A percentile compares a stretch with the other conserved stretches of the same genome.
Conservation (phyloP, 306 rosid species). For the Gynostemma pentaphyllum region DNA sequence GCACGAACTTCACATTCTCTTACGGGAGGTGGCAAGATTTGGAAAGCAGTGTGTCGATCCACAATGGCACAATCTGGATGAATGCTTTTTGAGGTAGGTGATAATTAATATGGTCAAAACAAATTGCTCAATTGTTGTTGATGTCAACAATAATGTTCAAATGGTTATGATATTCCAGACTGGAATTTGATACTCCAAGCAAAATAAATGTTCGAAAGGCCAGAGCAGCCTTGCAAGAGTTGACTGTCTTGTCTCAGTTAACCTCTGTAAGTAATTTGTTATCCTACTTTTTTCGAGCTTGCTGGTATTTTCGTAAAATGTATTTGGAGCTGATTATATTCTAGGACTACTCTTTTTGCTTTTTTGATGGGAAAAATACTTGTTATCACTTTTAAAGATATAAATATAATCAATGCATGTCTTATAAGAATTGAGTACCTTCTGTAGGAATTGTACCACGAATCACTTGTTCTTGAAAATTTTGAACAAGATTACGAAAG, state of each 20-base stretch:
- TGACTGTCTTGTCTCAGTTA: slow-evolving; percentile 46
- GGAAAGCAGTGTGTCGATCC: slow-evolving; percentile 87
- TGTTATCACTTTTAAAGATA: too few relatives aligned
- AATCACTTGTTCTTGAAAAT: slow-evolving; percentile 53
- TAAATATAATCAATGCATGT: background rate
- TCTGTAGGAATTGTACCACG: slow-evolving; percentile 73
- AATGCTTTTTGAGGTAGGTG: slow-evolving; percentile 63
- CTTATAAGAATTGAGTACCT: background rate
- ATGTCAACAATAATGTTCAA: slow-evolving; percentile 13
- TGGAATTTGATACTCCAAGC: slow-evolving; percentile 37
- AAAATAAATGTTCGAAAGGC: slow-evolving; percentile 36
- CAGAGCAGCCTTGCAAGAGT: slow-evolving; percentile 59
- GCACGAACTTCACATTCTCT: slow-evolving; percentile 59
- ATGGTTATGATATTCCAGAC: slow-evolving; percentile 45
- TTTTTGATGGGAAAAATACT: too few relatives aligned
- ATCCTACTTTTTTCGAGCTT: background rate
- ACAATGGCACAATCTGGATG: slow-evolving; percentile 74
- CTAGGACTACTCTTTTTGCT: too few relatives aligned
- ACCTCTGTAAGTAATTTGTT: slow-evolving; percentile 62
- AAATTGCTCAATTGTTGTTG: slow-evolving; percentile 6
- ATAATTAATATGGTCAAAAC: slow-evolving; percentile 11
- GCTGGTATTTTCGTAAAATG: background rate
- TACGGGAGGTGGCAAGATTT: slow-evolving; percentile 73
- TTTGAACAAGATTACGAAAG: slow-evolving; percentile 76
- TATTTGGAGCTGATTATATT: too few relatives aligned